Base-by-base conservation (phyloP, 257 asterid genomes). In the Paraleonurus japonicus region DNA sequence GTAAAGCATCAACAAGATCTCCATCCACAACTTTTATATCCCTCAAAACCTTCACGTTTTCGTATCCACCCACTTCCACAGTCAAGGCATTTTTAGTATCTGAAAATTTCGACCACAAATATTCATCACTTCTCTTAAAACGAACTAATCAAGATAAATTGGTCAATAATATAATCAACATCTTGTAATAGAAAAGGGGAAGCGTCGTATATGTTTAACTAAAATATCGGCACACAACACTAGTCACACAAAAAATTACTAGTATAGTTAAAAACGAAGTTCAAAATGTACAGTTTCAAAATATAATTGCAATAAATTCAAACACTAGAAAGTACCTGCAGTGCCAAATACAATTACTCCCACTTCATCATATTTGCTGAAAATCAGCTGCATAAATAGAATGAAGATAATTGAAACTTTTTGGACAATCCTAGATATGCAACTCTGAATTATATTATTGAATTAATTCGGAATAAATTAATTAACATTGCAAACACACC, bases 11-110 rank as follows among this genome's bases (percentile, higher is more conserved):
- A 61, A 94, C 85, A 19, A 84, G 83, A 77, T 86, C 89, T 69
- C 92, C 96, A 68, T 91, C 98, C 2, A 95, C 96, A 20, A 95
- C 97, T 82, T 95, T 92, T 37, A 91, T 77, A 67, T 78, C 79
- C 70, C 85, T 86, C 88, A 91, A 76, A 76, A 89, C 95, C 59
- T 61, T 85, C 76, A 95, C 96, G 61, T 92, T 87, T 75, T 95
- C 92, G 27, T 95, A 95, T 71, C 99, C 99, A 32, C 99, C 99
- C 55, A 94, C 90, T 83, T 91, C 98, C 75, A 76, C 75, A n/a
- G 92, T 85, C 88, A 91, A 73, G 67, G 85, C 96, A 70, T 95
- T 95, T 65, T 81, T 80, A 64, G 98, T 84, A 64, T 85, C 99
- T 94, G 89, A 77, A 83, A 78, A 75, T 69, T 55, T 48, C 73